Evolutionary conservation across 2,329 filamentous ascomycete species (phyloP).

Genomic region (Colletotrichum liaoningense): DNA sequence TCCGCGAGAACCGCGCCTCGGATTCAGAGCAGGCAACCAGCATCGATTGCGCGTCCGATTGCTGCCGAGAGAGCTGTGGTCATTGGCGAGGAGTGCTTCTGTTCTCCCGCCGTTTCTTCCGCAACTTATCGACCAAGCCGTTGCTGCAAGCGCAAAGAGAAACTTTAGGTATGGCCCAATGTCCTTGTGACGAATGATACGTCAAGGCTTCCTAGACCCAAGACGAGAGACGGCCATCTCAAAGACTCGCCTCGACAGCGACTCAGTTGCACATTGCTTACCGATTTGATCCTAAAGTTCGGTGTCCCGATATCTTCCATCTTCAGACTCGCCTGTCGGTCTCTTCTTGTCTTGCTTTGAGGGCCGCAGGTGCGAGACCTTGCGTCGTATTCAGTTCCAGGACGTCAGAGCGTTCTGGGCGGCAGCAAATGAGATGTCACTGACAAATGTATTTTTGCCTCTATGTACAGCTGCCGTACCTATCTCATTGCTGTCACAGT

Average conservation of each 20-base stretch:
- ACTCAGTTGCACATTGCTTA: neutral
- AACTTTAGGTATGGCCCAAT: neutral
- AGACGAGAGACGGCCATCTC: neutral
- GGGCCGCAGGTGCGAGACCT: neutral
- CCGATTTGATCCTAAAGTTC: neutral
- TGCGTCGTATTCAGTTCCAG: neutral
- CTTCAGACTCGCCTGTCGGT: neutral
- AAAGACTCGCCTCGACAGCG: neutral
- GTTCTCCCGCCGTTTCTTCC: neutral
- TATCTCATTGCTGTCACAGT: neutral
- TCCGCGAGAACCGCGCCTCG: constrained; percentile 17
- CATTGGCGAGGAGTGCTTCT: neutral
- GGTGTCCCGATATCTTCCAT: neutral
- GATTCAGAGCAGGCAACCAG: neutral
- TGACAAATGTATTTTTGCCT: neutral
- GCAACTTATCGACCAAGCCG: neutral
- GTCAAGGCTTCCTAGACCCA: neutral
- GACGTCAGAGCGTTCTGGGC: neutral
- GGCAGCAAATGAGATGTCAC: neutral
- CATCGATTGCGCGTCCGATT: neutral
- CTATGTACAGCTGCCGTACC: neutral
- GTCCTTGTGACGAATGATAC: neutral
- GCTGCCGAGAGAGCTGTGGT: neutral
- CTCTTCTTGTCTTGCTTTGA: neutral
- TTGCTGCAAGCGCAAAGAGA: neutral